A percentile compares a stretch with the other conserved stretches of the same genome.
Conservation (phyloP, 257 asterid species). For the Capsicum chinense region DNA sequence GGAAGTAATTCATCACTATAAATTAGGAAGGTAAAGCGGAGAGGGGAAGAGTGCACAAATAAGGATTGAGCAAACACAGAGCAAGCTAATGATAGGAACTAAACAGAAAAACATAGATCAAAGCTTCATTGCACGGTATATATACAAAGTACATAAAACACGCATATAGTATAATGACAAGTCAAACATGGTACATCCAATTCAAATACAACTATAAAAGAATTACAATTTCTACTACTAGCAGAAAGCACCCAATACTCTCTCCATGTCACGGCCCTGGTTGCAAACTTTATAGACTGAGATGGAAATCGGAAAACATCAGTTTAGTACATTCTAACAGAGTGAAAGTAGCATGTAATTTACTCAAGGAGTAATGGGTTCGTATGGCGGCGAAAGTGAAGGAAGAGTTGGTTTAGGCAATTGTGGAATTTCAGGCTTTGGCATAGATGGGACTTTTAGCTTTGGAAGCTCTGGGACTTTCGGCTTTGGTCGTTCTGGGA, state of each 20-base stretch:
- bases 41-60: not conserved
- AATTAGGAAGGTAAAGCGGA: not conserved
- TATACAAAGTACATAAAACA: not conserved
- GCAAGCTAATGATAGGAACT: not conserved
- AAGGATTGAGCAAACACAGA: not conserved
- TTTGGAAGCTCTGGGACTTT: slow-evolving; percentile 18
- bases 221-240: not conserved
- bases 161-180: not conserved
- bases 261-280: not conserved
- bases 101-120: not conserved
- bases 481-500: not conserved
- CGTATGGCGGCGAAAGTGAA: slow-evolving; percentile 16
- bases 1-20: not conserved
- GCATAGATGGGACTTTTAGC: slow-evolving; percentile 24
- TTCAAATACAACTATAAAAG: not conserved
- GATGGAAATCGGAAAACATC: not conserved
- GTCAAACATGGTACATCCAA: not conserved
- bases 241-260: not conserved
- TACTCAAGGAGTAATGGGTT: not conserved
- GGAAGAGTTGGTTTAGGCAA: not conserved
- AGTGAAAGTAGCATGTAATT: not conserved
- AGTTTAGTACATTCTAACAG: not conserved
- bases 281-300: not conserved
- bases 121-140: not conserved
- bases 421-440: not conserved